Evolutionary conservation across 1,284 basidiomycete genomes (phyloP), one percentile per base, ranked within the genome.

Genomic region (Moesziomyces globuligerus): DNA sequence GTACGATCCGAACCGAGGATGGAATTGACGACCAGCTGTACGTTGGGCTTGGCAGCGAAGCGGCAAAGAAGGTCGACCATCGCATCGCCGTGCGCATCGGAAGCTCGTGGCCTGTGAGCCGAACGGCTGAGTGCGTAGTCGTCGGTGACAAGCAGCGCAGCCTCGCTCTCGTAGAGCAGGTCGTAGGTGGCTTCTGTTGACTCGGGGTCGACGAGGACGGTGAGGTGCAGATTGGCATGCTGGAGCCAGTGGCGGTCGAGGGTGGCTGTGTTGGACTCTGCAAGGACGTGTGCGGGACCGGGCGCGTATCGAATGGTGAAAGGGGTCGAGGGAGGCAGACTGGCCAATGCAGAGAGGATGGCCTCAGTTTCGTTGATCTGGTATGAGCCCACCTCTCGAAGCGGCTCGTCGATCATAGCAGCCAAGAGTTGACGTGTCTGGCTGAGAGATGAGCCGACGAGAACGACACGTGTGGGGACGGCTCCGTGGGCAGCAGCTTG

Each of bases 221-320:
- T 47, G 34, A 75, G 39, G 29, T 65, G 50, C 17, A 64, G 41
- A 20, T 66, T 55, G 4, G 59, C 47, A n/a, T 56, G 57, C 32
- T 59, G 66, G 23, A 76, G 62, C 75, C 75, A 76, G 23, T 65
- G 58, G 18, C 70, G 66, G 24, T 60, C 58, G 26, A 70, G 25
- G 3, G 53, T 58, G 34, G 40, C 39, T 17, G 13, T n/a, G 7
- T 41, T 32, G 18, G n/a, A n/a, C n/a, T 17, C 28, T 32, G 21
- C 21, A 13, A 48, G 23, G n/a, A 41, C 20, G 28, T 51, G 59
- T 6, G 42, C 37, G 1, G 47, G 52, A 0, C 69, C 65, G 11
- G 65, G 54, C 4, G 49, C 48, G 21, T 57, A 66, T n/a, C 48
- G 46, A 41, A 71, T 58, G 46, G 55, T 46, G 32, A 64, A 46